Evolutionary conservation across 2,329 filamentous ascomycete genomes (phyloP).

Genomic region (Calonectria ilicicola): DNA sequence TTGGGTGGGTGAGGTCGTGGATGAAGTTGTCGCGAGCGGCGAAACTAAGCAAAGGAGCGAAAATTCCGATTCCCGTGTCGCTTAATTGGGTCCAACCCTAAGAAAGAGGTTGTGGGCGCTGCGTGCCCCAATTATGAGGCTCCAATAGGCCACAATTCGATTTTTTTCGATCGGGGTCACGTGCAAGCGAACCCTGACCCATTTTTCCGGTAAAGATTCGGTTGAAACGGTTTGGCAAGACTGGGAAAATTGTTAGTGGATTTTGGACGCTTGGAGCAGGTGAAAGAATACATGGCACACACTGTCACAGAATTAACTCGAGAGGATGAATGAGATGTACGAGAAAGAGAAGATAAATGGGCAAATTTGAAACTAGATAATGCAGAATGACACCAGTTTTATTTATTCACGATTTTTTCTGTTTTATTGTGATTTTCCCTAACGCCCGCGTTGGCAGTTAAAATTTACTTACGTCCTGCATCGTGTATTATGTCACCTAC

Average conservation of each 20-base stretch:
- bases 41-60: slow-evolving; percentile 45
- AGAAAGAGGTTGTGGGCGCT: slow-evolving; percentile 37
- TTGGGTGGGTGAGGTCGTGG: slow-evolving; percentile 46
- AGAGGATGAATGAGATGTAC: too few species aligned
- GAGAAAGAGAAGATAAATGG: too few species aligned
- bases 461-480: too few species aligned
- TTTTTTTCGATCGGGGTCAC: slow-evolving; percentile 29
- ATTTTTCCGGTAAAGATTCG: slow-evolving; percentile 31
- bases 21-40: slow-evolving; percentile 47
- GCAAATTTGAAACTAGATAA: too few species aligned
- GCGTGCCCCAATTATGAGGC: slow-evolving; percentile 37
- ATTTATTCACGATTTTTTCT: too few species aligned
- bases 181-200: slow-evolving; percentile 22
- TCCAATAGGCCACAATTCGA: slow-evolving; percentile 9
- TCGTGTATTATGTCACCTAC: too few species aligned
- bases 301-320: too few species aligned
- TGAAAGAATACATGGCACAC: too few species aligned
- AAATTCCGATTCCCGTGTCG: slow-evolving; percentile 53
- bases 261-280: too few species aligned
- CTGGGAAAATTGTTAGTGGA: slow-evolving; percentile 24
- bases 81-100: slow-evolving; percentile 62
- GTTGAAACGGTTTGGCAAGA: background rate
- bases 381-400: too few species aligned
- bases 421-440: too few species aligned
- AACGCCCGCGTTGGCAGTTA: too few species aligned